Evolutionary conservation across 106 monocot genomes (phyloP).

Genomic region (Dioscorea dumetorum): DNA sequence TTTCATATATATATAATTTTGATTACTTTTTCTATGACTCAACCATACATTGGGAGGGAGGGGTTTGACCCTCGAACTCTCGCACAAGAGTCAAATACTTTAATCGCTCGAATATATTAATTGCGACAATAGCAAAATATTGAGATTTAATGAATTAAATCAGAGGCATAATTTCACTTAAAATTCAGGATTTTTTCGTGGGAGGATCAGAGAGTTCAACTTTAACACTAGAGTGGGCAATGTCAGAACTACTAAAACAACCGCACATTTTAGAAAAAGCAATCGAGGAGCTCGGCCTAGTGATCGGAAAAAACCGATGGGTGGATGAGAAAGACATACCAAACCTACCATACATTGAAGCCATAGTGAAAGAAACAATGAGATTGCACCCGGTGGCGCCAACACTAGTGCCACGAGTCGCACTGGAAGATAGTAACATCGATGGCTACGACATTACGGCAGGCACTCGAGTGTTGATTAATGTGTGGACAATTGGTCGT

Average conservation of each 20-base stretch:
- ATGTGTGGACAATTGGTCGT: slow-evolving; percentile 20
- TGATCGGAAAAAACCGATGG: slow-evolving; percentile 43
- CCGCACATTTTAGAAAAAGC: slow-evolving; percentile 42
- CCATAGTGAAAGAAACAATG: slow-evolving; percentile 20
- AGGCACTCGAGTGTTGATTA: slow-evolving; percentile 16
- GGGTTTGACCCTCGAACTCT: no score
- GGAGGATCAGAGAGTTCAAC: slow-evolving; percentile 36
- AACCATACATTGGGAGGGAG: no score
- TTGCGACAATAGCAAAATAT: no score
- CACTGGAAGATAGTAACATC: slow-evolving; percentile 30
- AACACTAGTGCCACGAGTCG: slow-evolving; percentile 36
- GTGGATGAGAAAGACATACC: slow-evolving; percentile 39
- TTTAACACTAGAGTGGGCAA: background rate
- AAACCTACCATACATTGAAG: slow-evolving; percentile 43
- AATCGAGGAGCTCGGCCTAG: slow-evolving; percentile 48
- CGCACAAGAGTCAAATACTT: no score
- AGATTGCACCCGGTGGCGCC: slow-evolving; percentile 50
- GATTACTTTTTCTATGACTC: no score
- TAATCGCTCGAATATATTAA: no score
- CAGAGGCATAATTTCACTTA: no score
- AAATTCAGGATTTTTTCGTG: slow-evolving; percentile 29
- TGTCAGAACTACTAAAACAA: slow-evolving; percentile 31
- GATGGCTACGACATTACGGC: slow-evolving; percentile 33
- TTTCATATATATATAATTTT: no score
- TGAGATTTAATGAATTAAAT: no score